Evolutionary conservation across 75 land plant genomes (phyloP).

Genomic region (Pinus tabuliformis): DNA sequence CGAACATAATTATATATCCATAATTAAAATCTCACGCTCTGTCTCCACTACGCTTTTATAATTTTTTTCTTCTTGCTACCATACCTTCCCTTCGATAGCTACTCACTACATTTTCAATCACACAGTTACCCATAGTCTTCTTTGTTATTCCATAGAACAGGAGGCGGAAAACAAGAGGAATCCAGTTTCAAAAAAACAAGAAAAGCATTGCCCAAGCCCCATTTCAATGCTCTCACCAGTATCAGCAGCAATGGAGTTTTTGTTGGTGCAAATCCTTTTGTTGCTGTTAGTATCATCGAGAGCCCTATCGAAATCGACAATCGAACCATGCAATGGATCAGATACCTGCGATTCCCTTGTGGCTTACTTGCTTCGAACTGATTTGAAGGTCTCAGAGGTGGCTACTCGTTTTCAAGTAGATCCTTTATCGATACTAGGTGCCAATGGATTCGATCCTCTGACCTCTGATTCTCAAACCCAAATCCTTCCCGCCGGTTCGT

Average conservation of each 20-base stretch:
- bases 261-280: not conserved
- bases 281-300: not conserved
- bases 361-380: constrained; percentile 14
- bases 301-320: constrained; percentile 5
- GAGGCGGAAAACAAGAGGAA: no score
- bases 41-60: no score
- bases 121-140: no score
- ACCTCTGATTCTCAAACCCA: constrained; percentile 1
- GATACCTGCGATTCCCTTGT: constrained; percentile 22
- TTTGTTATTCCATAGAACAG: no score
- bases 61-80: no score
- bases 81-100: no score
- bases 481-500: constrained; percentile 4
- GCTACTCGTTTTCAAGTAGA: constrained; percentile 22
- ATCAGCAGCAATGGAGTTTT: not conserved
- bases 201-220: not conserved
- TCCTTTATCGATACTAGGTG: constrained; percentile 16
- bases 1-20: no score
- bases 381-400: constrained; percentile 19
- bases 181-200: no score
- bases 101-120: no score
- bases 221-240: not conserved
- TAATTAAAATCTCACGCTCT: no score
- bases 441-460: constrained; percentile 21
- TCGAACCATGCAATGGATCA: constrained; percentile 22